A percentile compares a stretch with the other conserved stretches of the same genome.
phyloP scores from a whole-genome alignment of 139 green algal genomes.

The Chlorella sp. region DNA sequence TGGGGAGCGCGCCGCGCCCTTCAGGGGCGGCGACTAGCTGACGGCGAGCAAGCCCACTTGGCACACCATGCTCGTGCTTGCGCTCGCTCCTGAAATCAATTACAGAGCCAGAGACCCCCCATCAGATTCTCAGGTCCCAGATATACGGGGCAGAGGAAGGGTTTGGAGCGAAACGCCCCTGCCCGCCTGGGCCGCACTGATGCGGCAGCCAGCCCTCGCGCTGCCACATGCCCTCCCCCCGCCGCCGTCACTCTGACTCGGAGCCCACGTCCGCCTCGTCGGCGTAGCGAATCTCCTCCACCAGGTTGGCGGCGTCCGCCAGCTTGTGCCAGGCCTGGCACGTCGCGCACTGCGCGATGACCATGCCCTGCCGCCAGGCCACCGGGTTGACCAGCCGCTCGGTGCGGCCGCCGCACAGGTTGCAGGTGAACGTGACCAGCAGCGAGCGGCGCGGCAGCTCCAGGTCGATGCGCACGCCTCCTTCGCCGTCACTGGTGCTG shows the following conservation, averaged over 20 bases:
- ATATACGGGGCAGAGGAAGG: too few relatives aligned
- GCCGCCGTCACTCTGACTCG: neutral
- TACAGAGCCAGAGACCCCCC: too few relatives aligned
- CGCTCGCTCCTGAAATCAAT: too few relatives aligned
- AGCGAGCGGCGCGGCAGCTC: slow-evolving; percentile 39
- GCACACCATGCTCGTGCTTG: too few relatives aligned
- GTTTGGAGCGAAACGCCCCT: too few relatives aligned
- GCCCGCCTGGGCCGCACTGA: too few relatives aligned
- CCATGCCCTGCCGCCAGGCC: slow-evolving; percentile 39
- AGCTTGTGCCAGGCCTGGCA: slow-evolving; percentile 45
- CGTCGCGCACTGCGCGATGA: slow-evolving; percentile 40
- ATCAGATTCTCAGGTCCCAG: too few relatives aligned
- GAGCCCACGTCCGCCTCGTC: slow-evolving; percentile 25
- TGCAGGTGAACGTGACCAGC: slow-evolving; percentile 38
- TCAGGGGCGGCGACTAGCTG: too few relatives aligned
- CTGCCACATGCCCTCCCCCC: too few relatives aligned
- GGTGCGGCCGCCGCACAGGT: slow-evolving; percentile 30
- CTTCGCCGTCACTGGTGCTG: neutral
- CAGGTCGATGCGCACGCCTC: slow-evolving; percentile 27
- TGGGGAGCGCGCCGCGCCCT: too few relatives aligned
- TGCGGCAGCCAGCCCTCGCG: too few relatives aligned
- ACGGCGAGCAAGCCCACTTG: too few relatives aligned
- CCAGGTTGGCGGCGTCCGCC: slow-evolving; percentile 37
- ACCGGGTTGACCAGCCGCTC: slow-evolving; percentile 45
- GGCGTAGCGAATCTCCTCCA: slow-evolving; percentile 42